Conservation (phyloP, 352 stramenopile genomes). For the Phytophthora europaea region DNA sequence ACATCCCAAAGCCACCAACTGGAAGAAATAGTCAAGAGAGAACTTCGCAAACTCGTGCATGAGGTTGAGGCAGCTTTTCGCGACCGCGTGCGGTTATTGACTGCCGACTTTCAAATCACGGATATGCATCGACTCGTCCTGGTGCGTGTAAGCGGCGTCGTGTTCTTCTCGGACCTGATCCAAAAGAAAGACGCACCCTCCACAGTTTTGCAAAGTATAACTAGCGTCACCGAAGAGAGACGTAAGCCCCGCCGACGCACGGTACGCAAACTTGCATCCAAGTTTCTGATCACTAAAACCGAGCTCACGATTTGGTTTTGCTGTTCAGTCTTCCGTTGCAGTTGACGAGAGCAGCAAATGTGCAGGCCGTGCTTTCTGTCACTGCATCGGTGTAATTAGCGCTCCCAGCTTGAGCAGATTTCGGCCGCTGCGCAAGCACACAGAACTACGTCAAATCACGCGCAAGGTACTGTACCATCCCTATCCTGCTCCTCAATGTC, state of each 20-base stretch:
- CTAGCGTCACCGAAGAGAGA: not conserved
- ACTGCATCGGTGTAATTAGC: slow-evolving; percentile 41
- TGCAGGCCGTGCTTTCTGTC: slow-evolving; percentile 55
- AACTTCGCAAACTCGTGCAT: slow-evolving; percentile 54
- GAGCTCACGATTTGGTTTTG: slow-evolving; percentile 1
- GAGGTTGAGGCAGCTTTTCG: slow-evolving; percentile 56
- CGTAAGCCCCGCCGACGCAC: slow-evolving; percentile 10
- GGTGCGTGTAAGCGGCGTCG: slow-evolving; percentile 60
- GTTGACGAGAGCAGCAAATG: slow-evolving; percentile 43
- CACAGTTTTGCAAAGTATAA: not conserved
- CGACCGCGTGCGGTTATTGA: slow-evolving; percentile 58
- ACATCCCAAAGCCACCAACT: slow-evolving; percentile 31
- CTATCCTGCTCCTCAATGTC: not conserved
- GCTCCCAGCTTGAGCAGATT: slow-evolving; percentile 19
- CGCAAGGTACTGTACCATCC: slow-evolving; percentile 51
- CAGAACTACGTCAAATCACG: slow-evolving; percentile 65
- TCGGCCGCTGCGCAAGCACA: slow-evolving; percentile 27
- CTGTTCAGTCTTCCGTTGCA: slow-evolving; percentile 22
- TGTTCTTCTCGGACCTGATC: slow-evolving; percentile 67
- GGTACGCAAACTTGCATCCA: slow-evolving; percentile 10
- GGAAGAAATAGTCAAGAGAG: slow-evolving; percentile 62
- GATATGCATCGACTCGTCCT: slow-evolving; percentile 62
- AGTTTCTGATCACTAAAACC: not conserved
- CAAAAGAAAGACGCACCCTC: slow-evolving; percentile 23
- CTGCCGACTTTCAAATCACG: slow-evolving; percentile 69